Percentiles rank a stretch among this genome's conserved stretches.
Conservation (phyloP, 176 grass and related monocot genomes). For the Saccharum officinarum region DNA sequence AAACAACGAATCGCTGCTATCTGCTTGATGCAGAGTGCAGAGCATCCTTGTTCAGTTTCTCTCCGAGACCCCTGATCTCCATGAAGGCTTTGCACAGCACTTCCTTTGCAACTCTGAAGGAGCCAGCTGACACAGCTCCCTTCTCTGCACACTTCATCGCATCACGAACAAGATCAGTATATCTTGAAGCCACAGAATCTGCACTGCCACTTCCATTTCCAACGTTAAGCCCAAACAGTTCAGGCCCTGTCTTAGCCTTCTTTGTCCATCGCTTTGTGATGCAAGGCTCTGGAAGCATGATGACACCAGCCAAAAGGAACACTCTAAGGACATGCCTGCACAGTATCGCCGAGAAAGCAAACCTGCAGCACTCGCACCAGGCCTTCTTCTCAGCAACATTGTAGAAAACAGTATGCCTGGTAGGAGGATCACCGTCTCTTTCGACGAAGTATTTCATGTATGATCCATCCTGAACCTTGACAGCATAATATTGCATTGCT, state of each 20-base stretch:
- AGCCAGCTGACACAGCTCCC: constrained; percentile 62
- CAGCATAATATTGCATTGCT: constrained; percentile 61
- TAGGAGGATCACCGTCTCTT: constrained; percentile 46
- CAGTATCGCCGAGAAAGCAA: constrained; percentile 66
- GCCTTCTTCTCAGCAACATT: constrained; percentile 69
- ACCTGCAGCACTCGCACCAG: constrained; percentile 83
- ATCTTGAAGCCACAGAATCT: constrained; percentile 57
- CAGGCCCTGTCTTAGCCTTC: constrained; percentile 65
- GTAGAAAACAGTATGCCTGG: constrained; percentile 62
- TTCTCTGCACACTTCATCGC: constrained; percentile 75
- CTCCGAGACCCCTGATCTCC: constrained; percentile 59
- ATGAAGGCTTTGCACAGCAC: constrained; percentile 62
- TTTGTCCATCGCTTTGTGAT: constrained; percentile 82
- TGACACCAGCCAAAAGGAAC: constrained; percentile 54
- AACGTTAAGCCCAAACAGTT: constrained; percentile 36
- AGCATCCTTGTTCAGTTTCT: constrained; percentile 44
- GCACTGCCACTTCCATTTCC: constrained; percentile 45
- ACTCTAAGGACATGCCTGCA: constrained; percentile 86
- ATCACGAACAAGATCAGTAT: constrained; percentile 69
- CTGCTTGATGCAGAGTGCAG: constrained; percentile 5
- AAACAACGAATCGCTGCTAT: background rate
- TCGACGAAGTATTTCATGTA: constrained; percentile 79
- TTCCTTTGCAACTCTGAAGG: constrained; percentile 72
- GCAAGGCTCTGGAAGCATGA: constrained; percentile 68
- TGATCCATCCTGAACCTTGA: constrained; percentile 76